These are phyloP conservation scores for Xylaria sp. DNA, from an alignment of 2,329 filamentous ascomycete species.

Conservation along the genomic window DNA sequence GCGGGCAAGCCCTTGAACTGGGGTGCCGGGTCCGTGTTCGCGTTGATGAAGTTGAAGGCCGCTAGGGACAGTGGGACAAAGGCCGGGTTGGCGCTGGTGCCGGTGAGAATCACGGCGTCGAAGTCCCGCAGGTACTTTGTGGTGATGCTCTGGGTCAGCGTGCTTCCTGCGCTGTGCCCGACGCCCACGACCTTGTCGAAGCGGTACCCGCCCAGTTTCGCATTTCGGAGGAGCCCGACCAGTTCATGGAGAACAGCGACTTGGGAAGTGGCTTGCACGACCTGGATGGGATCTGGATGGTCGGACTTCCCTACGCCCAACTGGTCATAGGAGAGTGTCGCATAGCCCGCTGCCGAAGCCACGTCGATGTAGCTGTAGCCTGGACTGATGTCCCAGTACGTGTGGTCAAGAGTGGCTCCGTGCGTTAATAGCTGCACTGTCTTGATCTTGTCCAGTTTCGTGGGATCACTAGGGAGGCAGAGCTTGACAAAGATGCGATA, in stretches of 20 bases:
- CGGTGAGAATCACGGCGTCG: constrained; percentile 53
- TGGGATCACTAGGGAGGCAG: constrained; percentile 36
- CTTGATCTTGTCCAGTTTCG: constrained; percentile 30
- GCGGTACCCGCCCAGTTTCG: constrained; percentile 36
- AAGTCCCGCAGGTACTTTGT: constrained; percentile 49
- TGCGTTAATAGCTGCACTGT: constrained; percentile 55
- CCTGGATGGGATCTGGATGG: constrained; percentile 53
- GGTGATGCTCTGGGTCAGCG: constrained; percentile 50
- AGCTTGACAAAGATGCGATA: constrained; percentile 42
- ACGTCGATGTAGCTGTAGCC: constrained; percentile 55
- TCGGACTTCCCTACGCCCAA: constrained; percentile 53
- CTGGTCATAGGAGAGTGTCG: constrained; percentile 56
- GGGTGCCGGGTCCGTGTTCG: constrained; percentile 36
- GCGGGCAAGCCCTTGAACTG: constrained; percentile 44
- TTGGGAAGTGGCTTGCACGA: constrained; percentile 53
- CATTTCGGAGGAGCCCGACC: constrained; percentile 44
- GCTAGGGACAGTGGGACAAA: constrained; percentile 33
- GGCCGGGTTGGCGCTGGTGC: constrained; percentile 44
- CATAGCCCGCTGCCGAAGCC: constrained; percentile 53
- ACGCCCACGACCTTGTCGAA: constrained; percentile 54
- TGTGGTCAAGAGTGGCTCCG: constrained; percentile 53
- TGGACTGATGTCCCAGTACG: constrained; percentile 53
- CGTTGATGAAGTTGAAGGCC: constrained; percentile 37
- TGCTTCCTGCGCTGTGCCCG: constrained; percentile 54
- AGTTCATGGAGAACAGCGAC: constrained; percentile 52